Percentiles rank a stretch among this genome's conserved stretches.
Conservation (phyloP, 768 basidiomycete genomes). For the Serpula lacrymans region DNA sequence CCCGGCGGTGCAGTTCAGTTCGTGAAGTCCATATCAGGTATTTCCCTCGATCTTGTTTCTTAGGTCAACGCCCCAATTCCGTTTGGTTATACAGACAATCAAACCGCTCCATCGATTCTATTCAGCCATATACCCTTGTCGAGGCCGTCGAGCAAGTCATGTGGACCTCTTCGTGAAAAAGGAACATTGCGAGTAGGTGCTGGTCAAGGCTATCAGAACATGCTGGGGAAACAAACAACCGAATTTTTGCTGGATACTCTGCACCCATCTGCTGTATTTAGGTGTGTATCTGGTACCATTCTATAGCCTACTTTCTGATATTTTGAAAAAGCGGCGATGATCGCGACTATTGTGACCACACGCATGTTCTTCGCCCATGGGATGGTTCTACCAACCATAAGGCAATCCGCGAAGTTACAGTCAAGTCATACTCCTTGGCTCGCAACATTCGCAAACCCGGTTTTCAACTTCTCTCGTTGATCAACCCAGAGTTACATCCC, state of each 20-base stretch:
- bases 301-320: slow-evolving; percentile 3
- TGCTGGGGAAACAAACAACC: slow-evolving; percentile 77
- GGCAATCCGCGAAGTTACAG: slow-evolving; percentile 70
- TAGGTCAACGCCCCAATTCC: slow-evolving; percentile 2
- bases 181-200: slow-evolving; percentile 72
- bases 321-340: slow-evolving; percentile 70
- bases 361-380: slow-evolving; percentile 40
- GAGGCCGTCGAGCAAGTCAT: slow-evolving; percentile 67
- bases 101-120: slow-evolving; percentile 53
- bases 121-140: slow-evolving; percentile 86
- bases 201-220: slow-evolving; percentile 79
- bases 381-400: slow-evolving; percentile 18
- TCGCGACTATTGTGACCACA: slow-evolving; percentile 85
- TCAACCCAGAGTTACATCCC: slow-evolving; percentile 31
- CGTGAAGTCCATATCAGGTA: slow-evolving; percentile 41
- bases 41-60: slow-evolving; percentile 12
- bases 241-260: slow-evolving; percentile 65
- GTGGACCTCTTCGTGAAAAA: slow-evolving; percentile 74
- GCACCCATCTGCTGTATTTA: slow-evolving; percentile 69
- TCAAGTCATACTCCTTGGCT: slow-evolving; percentile 83
- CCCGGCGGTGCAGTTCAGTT: slow-evolving; percentile 58
- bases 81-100: slow-evolving; percentile 22
- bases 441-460: slow-evolving; percentile 73
- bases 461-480: slow-evolving; percentile 80
- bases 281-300: slow-evolving; percentile 39